Evolutionary conservation across 768 basidiomycete species (phyloP).

Genomic region (Kwoniella dendrophila): DNA sequence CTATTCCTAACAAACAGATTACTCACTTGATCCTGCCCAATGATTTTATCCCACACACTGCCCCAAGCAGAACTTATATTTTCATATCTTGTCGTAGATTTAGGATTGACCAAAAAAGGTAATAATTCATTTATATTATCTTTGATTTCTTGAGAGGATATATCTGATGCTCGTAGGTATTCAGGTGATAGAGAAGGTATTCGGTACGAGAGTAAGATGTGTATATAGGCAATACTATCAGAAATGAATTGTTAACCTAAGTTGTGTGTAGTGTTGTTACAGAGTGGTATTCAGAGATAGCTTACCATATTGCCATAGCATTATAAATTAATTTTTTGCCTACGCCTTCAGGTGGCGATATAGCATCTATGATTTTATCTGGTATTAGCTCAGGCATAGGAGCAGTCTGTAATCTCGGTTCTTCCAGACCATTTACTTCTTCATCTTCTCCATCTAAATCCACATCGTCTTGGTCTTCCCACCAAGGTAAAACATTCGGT

Average conservation of each 20-base stretch:
- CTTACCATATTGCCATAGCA: constrained; percentile 45
- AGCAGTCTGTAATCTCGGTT: constrained; percentile 12
- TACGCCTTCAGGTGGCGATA: constrained; percentile 34
- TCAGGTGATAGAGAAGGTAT: constrained; percentile 32
- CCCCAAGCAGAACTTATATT: constrained; percentile 38
- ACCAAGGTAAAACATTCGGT: constrained; percentile 30
- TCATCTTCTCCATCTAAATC: constrained; percentile 21
- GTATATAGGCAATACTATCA: constrained; percentile 41
- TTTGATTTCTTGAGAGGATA: constrained; percentile 23
- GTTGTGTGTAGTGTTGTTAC: neutral
- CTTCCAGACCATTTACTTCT: constrained; percentile 16
- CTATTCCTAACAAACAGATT: neutral
- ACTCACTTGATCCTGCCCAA: constrained; percentile 25
- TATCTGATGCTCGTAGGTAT: constrained; percentile 6
- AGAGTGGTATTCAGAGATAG: neutral
- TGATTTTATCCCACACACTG: constrained; percentile 40
- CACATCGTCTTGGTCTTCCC: constrained; percentile 32
- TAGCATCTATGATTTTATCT: constrained; percentile 12
- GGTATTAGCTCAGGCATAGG: constrained; percentile 22
- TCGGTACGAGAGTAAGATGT: constrained; percentile 38
- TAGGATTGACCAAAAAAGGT: constrained; percentile 44
- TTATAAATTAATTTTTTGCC: constrained; percentile 45
- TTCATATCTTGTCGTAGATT: constrained; percentile 41
- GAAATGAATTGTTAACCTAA: neutral
- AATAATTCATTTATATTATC: constrained; percentile 23